Percentiles rank a stretch among this genome's conserved stretches.
Evolutionary conservation across 139 green algal species (phyloP).

Genomic region (Pseudopediastrum boryanum): DNA sequence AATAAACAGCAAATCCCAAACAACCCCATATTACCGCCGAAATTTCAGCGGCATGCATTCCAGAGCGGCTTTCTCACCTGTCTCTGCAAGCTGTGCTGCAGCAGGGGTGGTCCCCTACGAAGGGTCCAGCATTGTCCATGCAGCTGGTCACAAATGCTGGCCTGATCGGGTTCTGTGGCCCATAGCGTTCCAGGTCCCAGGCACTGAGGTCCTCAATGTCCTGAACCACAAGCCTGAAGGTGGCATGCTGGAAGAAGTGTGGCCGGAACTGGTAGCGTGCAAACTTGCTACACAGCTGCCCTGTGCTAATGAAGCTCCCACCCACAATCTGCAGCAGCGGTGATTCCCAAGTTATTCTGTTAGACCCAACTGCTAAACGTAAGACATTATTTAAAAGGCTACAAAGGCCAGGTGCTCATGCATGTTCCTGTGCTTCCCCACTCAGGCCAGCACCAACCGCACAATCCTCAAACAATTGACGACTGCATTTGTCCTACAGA

Average conservation of each 20-base stretch:
- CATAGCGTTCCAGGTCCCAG: constrained; percentile 19
- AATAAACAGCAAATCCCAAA: too few species aligned
- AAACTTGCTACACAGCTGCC: constrained; percentile 73
- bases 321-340: constrained; percentile 66
- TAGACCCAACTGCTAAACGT: too few species aligned
- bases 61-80: too few species aligned
- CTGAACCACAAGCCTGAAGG: constrained; percentile 58
- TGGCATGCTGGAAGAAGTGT: constrained; percentile 81
- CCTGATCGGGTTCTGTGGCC: constrained; percentile 32
- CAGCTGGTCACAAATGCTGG: constrained; percentile 68
- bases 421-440: too few species aligned
- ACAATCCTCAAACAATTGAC: too few species aligned
- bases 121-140: constrained; percentile 68
- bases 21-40: too few species aligned
- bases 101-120: constrained; percentile 64
- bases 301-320: constrained; percentile 79
- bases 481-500: too few species aligned
- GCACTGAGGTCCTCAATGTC: not conserved
- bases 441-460: too few species aligned
- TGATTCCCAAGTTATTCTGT: too few species aligned
- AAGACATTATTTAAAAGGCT: too few species aligned
- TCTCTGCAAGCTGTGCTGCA: constrained; percentile 49
- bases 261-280: constrained; percentile 83
- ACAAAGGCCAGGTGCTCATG: too few species aligned
- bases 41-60: too few species aligned